phyloP scores from a whole-genome alignment of 1,284 basidiomycete genomes.

The Boletus mariae region DNA sequence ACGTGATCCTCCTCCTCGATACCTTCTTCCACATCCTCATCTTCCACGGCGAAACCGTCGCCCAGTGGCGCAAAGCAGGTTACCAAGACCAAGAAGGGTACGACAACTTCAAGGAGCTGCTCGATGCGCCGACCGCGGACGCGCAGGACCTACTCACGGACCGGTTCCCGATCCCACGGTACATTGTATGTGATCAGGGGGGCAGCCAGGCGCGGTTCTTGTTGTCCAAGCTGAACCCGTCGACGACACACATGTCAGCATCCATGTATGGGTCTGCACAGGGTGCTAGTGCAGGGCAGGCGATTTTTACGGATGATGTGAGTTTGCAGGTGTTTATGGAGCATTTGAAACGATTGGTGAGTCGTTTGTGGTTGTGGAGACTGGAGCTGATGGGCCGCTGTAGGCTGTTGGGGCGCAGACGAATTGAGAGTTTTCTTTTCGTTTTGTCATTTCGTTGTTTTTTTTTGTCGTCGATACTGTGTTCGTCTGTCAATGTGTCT shows the following conservation, averaged over 20 bases:
- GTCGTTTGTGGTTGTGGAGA: conserved; percentile 25
- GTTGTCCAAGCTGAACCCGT: conserved; percentile 94
- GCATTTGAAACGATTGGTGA: conserved; percentile 82
- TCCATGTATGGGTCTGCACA: conserved; percentile 79
- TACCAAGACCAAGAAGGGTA: conserved; percentile 99
- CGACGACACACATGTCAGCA: conserved; percentile 94
- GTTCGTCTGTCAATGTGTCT: conserved; percentile 6
- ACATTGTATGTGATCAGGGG: conserved; percentile 97
- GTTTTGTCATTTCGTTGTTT: not conserved
- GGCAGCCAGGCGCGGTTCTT: conserved; percentile 98
- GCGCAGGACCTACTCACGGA: conserved; percentile 93
- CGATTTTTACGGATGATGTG: conserved; percentile 99
- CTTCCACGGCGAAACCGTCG: conserved; percentile 97
- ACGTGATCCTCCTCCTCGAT: conserved; percentile 96
- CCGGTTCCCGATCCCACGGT: conserved; percentile 95
- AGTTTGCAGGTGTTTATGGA: conserved; percentile 97
- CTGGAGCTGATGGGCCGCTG: not conserved
- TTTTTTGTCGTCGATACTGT: conserved; percentile 7
- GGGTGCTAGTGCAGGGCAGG: conserved; percentile 71
- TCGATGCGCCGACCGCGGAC: conserved; percentile 79
- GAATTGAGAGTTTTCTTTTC: conserved; percentile 38
- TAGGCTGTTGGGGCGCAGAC: conserved; percentile 70
- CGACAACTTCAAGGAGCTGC: conserved; percentile 95
- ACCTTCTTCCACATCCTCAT: conserved; percentile 99
- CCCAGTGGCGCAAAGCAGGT: conserved; percentile 98